Percentiles rank a stretch among this genome's conserved stretches.
Conservation (phyloP, 495 filamentous ascomycete genomes). For the Parmelia sp. region DNA sequence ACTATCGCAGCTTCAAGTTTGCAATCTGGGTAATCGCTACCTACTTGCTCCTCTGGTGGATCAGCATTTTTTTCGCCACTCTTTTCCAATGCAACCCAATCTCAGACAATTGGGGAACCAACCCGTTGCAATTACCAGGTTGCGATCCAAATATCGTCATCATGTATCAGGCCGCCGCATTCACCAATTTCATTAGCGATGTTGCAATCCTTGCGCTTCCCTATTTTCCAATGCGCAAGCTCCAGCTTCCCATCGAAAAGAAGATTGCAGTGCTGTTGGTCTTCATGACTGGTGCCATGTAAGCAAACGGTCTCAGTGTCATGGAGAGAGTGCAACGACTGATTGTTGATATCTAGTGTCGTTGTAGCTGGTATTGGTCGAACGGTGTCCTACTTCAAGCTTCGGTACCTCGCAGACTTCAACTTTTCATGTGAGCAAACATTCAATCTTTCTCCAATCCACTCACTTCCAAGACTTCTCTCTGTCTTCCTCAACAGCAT, state of each 20-base stretch:
- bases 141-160: slow-evolving; percentile 30
- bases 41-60: slow-evolving; percentile 13
- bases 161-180: slow-evolving; percentile 31
- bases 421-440: slow-evolving; percentile 12
- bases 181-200: slow-evolving; percentile 39
- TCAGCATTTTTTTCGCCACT: slow-evolving; percentile 11
- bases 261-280: slow-evolving; percentile 40
- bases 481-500: not conserved
- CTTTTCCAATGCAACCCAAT: slow-evolving; percentile 29
- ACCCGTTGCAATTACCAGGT: slow-evolving; percentile 25
- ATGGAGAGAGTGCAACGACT: not conserved
- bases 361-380: slow-evolving; percentile 40
- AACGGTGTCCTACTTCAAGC: slow-evolving; percentile 26
- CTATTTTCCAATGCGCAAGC: slow-evolving; percentile 33
- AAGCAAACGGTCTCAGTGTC: not conserved
- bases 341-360: slow-evolving; percentile 10
- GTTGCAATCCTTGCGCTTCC: slow-evolving; percentile 40
- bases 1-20: not conserved
- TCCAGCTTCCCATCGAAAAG: slow-evolving; percentile 34
- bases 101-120: slow-evolving; percentile 31
- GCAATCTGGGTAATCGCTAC: slow-evolving; percentile 4
- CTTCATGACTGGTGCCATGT: slow-evolving; percentile 39
- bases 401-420: slow-evolving; percentile 1
- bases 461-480: not conserved
- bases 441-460: not conserved